Conservation (phyloP, 768 basidiomycete species). For the Lentinula edodes region DNA sequence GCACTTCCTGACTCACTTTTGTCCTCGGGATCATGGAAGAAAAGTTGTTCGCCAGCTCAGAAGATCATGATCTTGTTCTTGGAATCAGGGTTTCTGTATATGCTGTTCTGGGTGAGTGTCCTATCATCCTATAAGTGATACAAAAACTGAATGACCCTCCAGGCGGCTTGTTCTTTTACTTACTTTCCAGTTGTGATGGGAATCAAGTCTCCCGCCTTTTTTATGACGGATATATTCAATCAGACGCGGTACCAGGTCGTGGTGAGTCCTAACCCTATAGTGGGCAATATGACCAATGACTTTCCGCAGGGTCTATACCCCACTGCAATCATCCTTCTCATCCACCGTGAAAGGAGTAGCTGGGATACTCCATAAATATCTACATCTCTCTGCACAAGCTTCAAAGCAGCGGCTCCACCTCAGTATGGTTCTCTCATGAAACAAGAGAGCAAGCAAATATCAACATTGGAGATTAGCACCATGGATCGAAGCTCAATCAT, state of each 20-base stretch:
- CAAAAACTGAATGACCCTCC: background rate
- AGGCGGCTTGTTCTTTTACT: background rate
- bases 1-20: background rate
- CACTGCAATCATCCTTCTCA: background rate
- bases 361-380: background rate
- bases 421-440: background rate
- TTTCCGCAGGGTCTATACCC: background rate
- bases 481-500: background rate
- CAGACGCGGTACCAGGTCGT: background rate
- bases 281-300: background rate
- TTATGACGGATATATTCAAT: background rate
- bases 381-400: background rate
- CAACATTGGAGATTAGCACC: background rate
- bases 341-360: background rate
- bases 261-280: background rate
- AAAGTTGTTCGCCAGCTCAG: background rate
- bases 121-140: background rate
- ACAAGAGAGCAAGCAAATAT: background rate
- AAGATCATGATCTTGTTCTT: constrained; percentile 1
- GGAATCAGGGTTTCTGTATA: background rate
- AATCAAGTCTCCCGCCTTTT: background rate
- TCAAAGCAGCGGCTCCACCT: background rate
- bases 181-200: background rate
- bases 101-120: background rate
- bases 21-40: background rate